A percentile compares a stretch with the other conserved stretches of the same genome.
Conservation (phyloP, 2,329 filamentous ascomycete species). For the Colletotrichum cordylinicola region DNA sequence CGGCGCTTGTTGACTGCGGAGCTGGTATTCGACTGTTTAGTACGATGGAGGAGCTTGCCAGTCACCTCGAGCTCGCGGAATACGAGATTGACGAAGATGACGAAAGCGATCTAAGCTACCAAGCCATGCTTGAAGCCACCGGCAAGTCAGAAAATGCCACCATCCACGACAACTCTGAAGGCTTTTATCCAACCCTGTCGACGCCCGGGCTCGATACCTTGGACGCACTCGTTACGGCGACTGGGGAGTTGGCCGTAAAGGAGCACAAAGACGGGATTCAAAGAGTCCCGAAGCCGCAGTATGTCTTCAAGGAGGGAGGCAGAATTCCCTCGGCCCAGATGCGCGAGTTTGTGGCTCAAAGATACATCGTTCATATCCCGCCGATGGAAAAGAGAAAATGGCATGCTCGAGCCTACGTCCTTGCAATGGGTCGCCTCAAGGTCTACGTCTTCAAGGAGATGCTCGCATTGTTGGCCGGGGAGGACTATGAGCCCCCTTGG, state of each 20-base stretch:
- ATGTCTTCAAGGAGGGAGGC: slow-evolving; percentile 34
- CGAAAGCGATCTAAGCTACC: slow-evolving; percentile 27
- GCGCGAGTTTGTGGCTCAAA: slow-evolving; percentile 42
- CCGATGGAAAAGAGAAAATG: slow-evolving; percentile 38
- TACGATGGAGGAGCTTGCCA: slow-evolving; percentile 39
- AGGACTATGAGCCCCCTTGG: slow-evolving; percentile 43
- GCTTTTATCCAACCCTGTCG: slow-evolving; percentile 27
- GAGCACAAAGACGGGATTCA: neutral
- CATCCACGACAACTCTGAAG: neutral
- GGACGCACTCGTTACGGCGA: slow-evolving; percentile 35
- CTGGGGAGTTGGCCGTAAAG: slow-evolving; percentile 25
- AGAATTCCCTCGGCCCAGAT: slow-evolving; percentile 42
- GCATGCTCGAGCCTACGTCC: slow-evolving; percentile 41
- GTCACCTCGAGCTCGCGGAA: slow-evolving; percentile 39
- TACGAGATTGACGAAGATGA: slow-evolving; percentile 34
- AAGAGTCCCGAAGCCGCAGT: slow-evolving; percentile 19
- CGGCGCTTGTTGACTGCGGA: slow-evolving; percentile 43
- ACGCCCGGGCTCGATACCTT: slow-evolving; percentile 32
- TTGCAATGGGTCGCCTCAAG: slow-evolving; percentile 40
- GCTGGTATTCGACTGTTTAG: slow-evolving; percentile 44
- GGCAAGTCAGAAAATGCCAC: neutral
- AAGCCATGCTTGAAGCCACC: neutral
- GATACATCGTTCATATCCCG: slow-evolving; percentile 38
- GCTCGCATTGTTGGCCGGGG: slow-evolving; percentile 37
- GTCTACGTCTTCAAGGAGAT: slow-evolving; percentile 42